Evolutionary conservation across 176 grass and related monocot genomes (phyloP), one percentile per base, ranked within the genome.

Genomic region (Zizania latifolia): DNA sequence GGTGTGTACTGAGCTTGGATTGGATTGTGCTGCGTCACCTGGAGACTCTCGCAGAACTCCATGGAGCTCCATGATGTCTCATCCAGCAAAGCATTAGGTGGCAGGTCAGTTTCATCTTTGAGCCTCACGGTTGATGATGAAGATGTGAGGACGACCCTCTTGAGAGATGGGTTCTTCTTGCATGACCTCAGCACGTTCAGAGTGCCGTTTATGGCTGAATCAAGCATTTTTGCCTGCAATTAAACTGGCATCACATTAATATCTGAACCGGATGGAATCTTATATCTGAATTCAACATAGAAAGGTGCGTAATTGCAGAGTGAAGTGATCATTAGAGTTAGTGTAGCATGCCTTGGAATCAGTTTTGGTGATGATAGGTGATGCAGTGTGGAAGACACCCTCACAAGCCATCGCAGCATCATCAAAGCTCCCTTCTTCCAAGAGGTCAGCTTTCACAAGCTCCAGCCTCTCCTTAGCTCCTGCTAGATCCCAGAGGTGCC

Each of bases 341-440:
- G 37, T 43, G 50, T 71, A 11, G 28, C 74, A 75, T 90, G 26
- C 90, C 88, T 91, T 90, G 34, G 93, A 85, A 48, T 89, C 87
- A n/a, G 89, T 82, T 69, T 82, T 79, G 8, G 61, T 82, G 68
- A 89, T 10, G 70, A 97, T 68, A 17, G 90, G 93, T 1, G 90
- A 89, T 73, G 93, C 93, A 22, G 83, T 87, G 83, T 97, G 93
- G 77, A 93, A 93, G 67, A 97, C 81, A 2, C 94, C 94, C 65
- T 91, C 83, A 22, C 88, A 91, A 48, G 80, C 88, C 66, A 93
- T 97, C 29, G 93, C 65, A 21, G 78, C 86, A 69, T 91, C 82
- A 28, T 91, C 94, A 62, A 97, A 97, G 78, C 90, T 93, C 39
- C 94, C 94, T 57, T 97, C 90, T 67, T 91, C 71, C 69, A 86